Conservation (phyloP, 441 rosid species). For the Gossypium schwendimanii region DNA sequence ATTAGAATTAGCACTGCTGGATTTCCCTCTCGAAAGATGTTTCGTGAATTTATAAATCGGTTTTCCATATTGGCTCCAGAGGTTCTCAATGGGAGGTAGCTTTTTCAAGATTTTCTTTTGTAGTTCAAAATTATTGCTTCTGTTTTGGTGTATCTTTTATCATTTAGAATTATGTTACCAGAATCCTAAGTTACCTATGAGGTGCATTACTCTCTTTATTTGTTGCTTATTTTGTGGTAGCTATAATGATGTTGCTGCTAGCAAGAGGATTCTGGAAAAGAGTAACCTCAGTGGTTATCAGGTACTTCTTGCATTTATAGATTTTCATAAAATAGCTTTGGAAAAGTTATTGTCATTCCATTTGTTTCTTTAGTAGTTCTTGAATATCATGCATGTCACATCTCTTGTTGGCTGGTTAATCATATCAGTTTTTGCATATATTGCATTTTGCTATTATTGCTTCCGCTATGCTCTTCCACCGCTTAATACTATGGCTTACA, state of each 20-base stretch:
- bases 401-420: not conserved
- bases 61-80: slow-evolving; percentile 64
- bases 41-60: slow-evolving; percentile 64
- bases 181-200: slow-evolving; percentile 8
- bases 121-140: slow-evolving; percentile 4
- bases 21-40: slow-evolving; percentile 81
- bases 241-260: slow-evolving; percentile 52
- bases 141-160: not conserved
- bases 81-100: slow-evolving; percentile 50
- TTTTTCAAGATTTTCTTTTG: slow-evolving; percentile 11
- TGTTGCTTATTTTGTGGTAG: slow-evolving; percentile 32
- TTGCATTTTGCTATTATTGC: slow-evolving; percentile 1
- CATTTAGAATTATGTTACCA: slow-evolving; percentile 10
- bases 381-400: slow-evolving; percentile 3
- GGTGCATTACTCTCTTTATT: slow-evolving; percentile 5
- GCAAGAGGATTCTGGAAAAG: slow-evolving; percentile 75
- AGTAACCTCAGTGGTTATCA: slow-evolving; percentile 76
- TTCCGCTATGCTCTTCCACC: not conserved
- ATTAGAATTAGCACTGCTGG: slow-evolving; percentile 98
- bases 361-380: not conserved
- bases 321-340: not conserved
- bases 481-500: slow-evolving; percentile 1
- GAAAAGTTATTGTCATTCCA: slow-evolving; percentile 2
- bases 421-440: slow-evolving; percentile 4
- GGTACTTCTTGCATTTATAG: slow-evolving; percentile 35